A percentile compares a stretch with the other conserved stretches of the same genome.
Conservation (phyloP, 73 alveolate species). For the Uronychia binucleata region DNA sequence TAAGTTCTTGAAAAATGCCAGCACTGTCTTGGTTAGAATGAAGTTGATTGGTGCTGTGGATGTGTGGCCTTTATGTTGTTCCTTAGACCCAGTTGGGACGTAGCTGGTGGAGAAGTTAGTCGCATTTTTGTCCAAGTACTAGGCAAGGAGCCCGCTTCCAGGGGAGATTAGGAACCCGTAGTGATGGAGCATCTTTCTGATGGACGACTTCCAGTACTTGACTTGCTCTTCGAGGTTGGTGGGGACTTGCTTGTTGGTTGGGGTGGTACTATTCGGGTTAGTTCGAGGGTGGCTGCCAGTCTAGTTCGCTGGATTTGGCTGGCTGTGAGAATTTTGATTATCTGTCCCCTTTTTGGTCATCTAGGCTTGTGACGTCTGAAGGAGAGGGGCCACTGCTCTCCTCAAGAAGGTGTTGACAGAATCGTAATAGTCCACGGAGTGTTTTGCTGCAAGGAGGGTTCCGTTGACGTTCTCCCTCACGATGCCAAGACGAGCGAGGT, state of each 20-base stretch:
- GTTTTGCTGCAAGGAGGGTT: neutral
- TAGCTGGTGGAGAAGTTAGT: constrained; percentile 29
- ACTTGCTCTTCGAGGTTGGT: neutral
- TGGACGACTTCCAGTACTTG: constrained; percentile 58
- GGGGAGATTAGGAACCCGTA: constrained; percentile 56
- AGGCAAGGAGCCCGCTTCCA: constrained; percentile 54
- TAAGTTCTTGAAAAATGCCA: constrained; percentile 36
- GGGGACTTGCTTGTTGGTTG: neutral
- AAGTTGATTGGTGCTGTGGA: constrained; percentile 55
- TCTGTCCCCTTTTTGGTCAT: neutral
- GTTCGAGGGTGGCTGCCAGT: constrained; percentile 18
- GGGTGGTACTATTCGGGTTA: neutral
- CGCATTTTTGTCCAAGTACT: constrained; percentile 43
- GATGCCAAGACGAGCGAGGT: neutral
- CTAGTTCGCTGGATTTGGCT: neutral
- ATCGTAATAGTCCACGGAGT: neutral
- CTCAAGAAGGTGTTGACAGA: neutral
- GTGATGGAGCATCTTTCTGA: constrained; percentile 37
- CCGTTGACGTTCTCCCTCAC: constrained; percentile 21
- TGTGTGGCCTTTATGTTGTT: neutral
- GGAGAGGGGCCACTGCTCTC: constrained; percentile 17
- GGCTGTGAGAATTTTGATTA: neutral
- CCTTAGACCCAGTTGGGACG: neutral
- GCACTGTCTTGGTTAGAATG: constrained; percentile 35
- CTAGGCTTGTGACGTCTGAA: neutral